Conservation (phyloP, 2,329 filamentous ascomycete species). For the Berkeleyomyces rouxiae region DNA sequence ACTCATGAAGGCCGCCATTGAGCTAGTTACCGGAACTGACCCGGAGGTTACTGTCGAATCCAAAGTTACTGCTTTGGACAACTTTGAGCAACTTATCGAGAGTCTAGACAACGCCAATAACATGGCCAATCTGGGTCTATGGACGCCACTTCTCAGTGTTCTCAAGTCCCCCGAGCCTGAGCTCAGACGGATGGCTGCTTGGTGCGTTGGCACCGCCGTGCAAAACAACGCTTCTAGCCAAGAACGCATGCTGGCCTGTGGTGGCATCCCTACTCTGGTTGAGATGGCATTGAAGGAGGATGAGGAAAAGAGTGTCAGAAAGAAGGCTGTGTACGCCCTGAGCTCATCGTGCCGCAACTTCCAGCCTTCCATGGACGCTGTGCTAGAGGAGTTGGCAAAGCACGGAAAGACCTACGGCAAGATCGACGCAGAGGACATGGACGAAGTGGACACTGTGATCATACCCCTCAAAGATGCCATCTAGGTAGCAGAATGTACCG, state of each 20-base stretch:
- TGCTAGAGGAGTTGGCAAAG: slow-evolving; percentile 44
- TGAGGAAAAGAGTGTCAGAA: slow-evolving; percentile 46
- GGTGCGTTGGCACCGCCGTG: slow-evolving; percentile 85
- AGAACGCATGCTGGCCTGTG: slow-evolving; percentile 46
- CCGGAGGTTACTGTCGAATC: slow-evolving; percentile 52
- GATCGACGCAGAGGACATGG: slow-evolving; percentile 78
- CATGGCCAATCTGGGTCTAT: slow-evolving; percentile 60
- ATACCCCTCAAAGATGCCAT: slow-evolving; percentile 30
- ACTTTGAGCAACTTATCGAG: slow-evolving; percentile 86
- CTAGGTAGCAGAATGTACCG: neutral
- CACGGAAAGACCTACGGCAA: slow-evolving; percentile 38
- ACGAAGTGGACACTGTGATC: slow-evolving; percentile 62
- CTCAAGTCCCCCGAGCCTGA: slow-evolving; percentile 53
- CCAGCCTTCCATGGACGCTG: slow-evolving; percentile 60
- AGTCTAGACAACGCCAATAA: slow-evolving; percentile 95
- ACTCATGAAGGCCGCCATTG: slow-evolving; percentile 75
- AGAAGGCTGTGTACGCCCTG: slow-evolving; percentile 80
- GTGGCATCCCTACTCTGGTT: slow-evolving; percentile 55
- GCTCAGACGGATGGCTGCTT: slow-evolving; percentile 72
- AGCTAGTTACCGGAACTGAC: slow-evolving; percentile 46
- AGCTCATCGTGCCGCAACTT: slow-evolving; percentile 79
- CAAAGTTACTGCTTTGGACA: slow-evolving; percentile 77
- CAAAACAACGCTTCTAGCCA: slow-evolving; percentile 87
- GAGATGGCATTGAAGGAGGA: slow-evolving; percentile 44
- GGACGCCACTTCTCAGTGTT: slow-evolving; percentile 60